Evolutionary conservation across 306 rosid species (phyloP).

Genomic region (Vicia faba): DNA sequence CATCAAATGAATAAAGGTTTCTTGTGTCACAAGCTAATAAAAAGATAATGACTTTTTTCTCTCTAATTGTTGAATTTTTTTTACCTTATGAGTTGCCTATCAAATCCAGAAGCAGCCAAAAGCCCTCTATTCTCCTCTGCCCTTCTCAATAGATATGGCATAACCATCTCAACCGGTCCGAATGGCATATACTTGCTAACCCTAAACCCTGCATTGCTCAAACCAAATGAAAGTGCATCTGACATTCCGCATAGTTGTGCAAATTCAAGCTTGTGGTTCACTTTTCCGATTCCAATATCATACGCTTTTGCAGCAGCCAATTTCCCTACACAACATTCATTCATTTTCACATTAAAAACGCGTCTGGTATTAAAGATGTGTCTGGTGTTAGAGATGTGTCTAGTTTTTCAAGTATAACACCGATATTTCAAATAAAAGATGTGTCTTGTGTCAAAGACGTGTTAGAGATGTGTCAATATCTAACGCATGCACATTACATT

Average conservation of each 20-base stretch:
- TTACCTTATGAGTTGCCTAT: constrained; percentile 72
- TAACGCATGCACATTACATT: too few relatives aligned
- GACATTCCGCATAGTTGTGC: constrained; percentile 33
- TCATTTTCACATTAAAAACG: background rate
- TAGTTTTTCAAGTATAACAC: background rate
- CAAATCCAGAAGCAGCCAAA: constrained; percentile 69
- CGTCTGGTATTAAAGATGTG: background rate
- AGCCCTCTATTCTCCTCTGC: constrained; percentile 93
- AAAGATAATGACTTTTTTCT: background rate
- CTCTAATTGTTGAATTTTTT: background rate
- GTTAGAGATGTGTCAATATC: background rate
- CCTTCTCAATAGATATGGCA: constrained; percentile 83
- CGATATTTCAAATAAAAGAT: background rate
- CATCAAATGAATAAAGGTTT: background rate
- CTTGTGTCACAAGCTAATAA: background rate
- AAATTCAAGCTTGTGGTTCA: constrained; percentile 17
- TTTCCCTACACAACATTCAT: constrained; percentile 44
- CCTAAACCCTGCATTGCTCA: constrained; percentile 87
- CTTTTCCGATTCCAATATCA: constrained; percentile 44
- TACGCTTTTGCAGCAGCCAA: constrained; percentile 17
- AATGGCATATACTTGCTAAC: constrained; percentile 95
- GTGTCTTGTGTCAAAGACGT: background rate
- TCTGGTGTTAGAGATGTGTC: background rate
- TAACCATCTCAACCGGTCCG: constrained; percentile 75
- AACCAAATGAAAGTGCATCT: constrained; percentile 76